Evolutionary conservation across 2,329 filamentous ascomycete genomes (phyloP), one percentile per base, ranked within the genome.

Genomic region (Ophiobolus disseminans): DNA sequence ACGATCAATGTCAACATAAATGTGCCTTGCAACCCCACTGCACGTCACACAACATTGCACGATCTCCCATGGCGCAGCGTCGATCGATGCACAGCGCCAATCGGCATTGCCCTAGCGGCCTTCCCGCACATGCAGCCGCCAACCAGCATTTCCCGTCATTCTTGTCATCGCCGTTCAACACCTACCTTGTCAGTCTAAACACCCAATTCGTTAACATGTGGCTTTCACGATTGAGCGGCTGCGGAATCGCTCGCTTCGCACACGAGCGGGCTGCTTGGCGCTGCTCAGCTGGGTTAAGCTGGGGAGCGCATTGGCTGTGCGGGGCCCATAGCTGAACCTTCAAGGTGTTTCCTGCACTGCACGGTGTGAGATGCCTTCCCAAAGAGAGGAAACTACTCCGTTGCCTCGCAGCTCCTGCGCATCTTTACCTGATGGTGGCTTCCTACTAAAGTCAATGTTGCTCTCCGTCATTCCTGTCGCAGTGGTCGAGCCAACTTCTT

Each of bases 171-270:
- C 25, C 40, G 11, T 20, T 16, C 23, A 38, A n/a, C 34, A 22
- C 40, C 26, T 30, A 20, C 13, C 8, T 21, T 42, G 34, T 43
- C 26, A 19, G 32, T 19, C n/a, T 6, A 9, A 11, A 14, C 30
- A n/a, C 20, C 19, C 14, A 36, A 30, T 41, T 40, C 20, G 30
- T 22, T 16, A 7, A 47, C 16, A 13, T 6, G 14, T 13, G 26
- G 14, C 2, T 11, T 14, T 14, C 30, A 22, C 30, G 21, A 41
- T 17, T 23, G 22, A 3, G 19, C 45, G 37, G 17, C 37, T 38
- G 22, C 30, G 14, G 22, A 36, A 25, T 58, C 70, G 61, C 68
- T 70, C 4, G 35, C 25, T 13, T 31, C 34, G 13, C 14, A 22
- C n/a, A n/a, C n/a, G 48, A 53, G 53, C 48, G 34, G 30, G 42